A percentile compares a stretch with the other conserved stretches of the same genome.
Evolutionary conservation across 805 yeast species (phyloP).

Genomic region (Yarrowia sp.): DNA sequence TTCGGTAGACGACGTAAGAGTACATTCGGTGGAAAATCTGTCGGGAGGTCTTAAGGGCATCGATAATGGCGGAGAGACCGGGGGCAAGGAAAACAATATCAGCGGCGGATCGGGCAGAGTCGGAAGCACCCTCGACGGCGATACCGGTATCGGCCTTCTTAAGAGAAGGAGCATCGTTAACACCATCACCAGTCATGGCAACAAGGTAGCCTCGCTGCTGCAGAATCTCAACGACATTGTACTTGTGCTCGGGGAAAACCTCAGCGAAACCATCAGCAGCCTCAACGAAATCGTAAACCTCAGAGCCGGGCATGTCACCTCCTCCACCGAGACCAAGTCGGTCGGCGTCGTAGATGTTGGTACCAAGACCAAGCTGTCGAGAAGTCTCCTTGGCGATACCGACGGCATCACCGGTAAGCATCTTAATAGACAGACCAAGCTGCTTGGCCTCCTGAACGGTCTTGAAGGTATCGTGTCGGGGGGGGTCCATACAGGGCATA

Average conservation of each 20-base stretch:
- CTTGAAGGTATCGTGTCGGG: conserved; percentile 96
- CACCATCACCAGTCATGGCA: conserved; percentile 73
- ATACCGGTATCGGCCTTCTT: conserved; percentile 84
- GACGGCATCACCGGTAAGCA: conserved; percentile 99
- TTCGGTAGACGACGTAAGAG: conserved; percentile 96
- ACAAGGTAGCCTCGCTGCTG: conserved; percentile 64
- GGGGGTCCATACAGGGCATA: conserved; percentile 99
- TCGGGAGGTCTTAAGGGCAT: conserved; percentile 80
- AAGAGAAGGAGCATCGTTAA: conserved; percentile 65
- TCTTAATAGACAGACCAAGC: conserved; percentile 92
- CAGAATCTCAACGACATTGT: conserved; percentile 62
- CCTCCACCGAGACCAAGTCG: conserved; percentile 85
- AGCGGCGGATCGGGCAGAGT: conserved; percentile 48
- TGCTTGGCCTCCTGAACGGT: conserved; percentile 88
- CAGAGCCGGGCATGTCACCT: conserved; percentile 64
- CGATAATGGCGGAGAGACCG: conserved; percentile 60
- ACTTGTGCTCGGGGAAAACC: conserved; percentile 68
- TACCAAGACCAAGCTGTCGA: conserved; percentile 95
- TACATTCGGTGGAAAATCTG: conserved; percentile 99
- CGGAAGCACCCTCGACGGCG: conserved; percentile 58
- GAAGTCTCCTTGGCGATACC: conserved; percentile 98
- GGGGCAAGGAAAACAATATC: conserved; percentile 53
- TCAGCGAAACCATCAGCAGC: conserved; percentile 93
- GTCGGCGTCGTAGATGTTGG: conserved; percentile 95
- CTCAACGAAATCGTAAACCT: conserved; percentile 65